Base-by-base conservation (phyloP, 73 alveolate genomes). In the Paramecium sonneborni region DNA sequence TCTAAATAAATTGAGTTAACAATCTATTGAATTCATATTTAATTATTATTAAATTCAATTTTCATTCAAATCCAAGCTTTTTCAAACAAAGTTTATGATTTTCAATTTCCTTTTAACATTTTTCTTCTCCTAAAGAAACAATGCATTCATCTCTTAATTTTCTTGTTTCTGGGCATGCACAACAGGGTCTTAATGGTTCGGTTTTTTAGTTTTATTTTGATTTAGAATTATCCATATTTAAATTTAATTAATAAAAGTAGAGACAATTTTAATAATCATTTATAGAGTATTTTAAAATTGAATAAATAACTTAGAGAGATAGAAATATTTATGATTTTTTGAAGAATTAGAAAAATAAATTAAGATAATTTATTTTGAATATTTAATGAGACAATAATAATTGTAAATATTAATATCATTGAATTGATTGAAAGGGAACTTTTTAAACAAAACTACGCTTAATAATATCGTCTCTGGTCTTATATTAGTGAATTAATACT, bases 61-160 rank as follows among this genome's bases (percentile, higher is more conserved):
- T 52, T 79, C 69, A 79, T 11, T 79, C 90, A 44, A 92, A 93
- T 18, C 97, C 97, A 30, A 91, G 76, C 32, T 92, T 86, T 32
- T 57, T 85, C 76, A 93, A 92, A 41, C 97, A 93, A 6, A 32
- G 30, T 44, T 92, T 93, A 92, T 93, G 97, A 28, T 93, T 93
- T 55, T 76, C 85, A 10, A 93, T 92, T 39, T 91, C 86, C 20
- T 92, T 88, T 28, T 41, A 24, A 23, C 97, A 93, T 55, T 32
- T 24, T 37, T 79, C 94, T 72, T 93, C 97, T 28, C 94, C 95
- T 43, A 92, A 92, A 41, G 70, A 57, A 34, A 88, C 35, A 0
- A 93, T 92, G 82, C 97, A 93, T 30, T 85, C 92, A 92, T 93
- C 97, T 93, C 97, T 93, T 15, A 92, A 57, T 46, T 85, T 85